Evolutionary conservation across 176 grass and related monocot genomes (phyloP), one percentile per base, ranked within the genome.

Genomic region (Dendrocalamus sinicus): DNA sequence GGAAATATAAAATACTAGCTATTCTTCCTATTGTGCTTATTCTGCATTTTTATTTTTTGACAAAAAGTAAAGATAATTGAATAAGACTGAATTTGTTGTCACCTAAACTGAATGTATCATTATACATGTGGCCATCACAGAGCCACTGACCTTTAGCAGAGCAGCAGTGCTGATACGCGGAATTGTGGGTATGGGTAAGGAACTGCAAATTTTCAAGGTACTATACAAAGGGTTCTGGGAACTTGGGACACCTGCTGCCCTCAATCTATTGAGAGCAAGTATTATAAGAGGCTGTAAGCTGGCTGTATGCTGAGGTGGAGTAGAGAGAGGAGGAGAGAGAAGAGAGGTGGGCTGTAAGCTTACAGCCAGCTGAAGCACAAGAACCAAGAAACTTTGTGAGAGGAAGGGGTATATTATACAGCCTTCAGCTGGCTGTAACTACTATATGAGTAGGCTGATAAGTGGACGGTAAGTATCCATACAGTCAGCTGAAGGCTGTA

Each of bases 111-210:
- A 28, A 67, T 58, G 12, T 15, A 59, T 58, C 1, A 22, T 13
- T 22, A 45, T 53, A 63, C 40, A 9, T 87, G 20, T 80, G 81
- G 6, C 37, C 57, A 23, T 35, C 75, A 77, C 6, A 76, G 64
- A 73, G 15, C 26, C 23, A 4, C 13, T 9, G 13, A 59, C 16
- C 22, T 67, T 75, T 67, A 7, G 4, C 24, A 66, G 61, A 40
- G 13, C 44, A 7, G 13, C 28, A 32, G 8, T 76, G 46, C 59
- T 69, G 73, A 58, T 77, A 77, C 68, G 83, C 14, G 15, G 14
- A 85, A 30, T 30, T 28, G 28, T 28, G 28, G 28, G 28, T 77
- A 77, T 28, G 5, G 61, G 6, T 55, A 17, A 43, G 70, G 66
- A 44, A 28, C 57, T 73, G 46, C 66, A 51, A 72, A 55, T 10